Evolutionary conservation across 2,329 filamentous ascomycete genomes (phyloP), one percentile per base, ranked within the genome.

Genomic region (Penicillium rolfsii): DNA sequence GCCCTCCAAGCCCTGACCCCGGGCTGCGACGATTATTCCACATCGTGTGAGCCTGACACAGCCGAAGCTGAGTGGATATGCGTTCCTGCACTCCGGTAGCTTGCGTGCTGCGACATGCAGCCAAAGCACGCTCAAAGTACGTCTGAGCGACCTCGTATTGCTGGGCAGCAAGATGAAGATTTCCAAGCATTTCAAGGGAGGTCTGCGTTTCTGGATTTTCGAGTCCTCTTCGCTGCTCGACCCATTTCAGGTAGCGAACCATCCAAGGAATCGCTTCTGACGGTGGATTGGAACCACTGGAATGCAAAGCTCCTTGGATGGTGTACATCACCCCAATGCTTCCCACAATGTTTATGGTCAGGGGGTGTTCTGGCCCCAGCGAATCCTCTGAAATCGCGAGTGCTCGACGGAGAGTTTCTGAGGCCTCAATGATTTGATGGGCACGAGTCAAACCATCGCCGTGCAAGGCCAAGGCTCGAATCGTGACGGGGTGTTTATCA

Each of bases 241-340:
- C 63, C 72, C 72, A 74, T 9, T 59, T 55, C 22, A 74, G 58
- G 57, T 71, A 74, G n/a, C 72, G 70, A 2, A 53, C 30, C 19
- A 74, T 40, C 72, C 72, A 74, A 1, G 72, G 72, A 12, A 66
- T 55, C 1, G 61, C 53, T 9, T 73, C 70, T 14, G 64, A 55
- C 3, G 64, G 60, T 6, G 62, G 52, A 11, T 59, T 65, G 1
- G 59, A 57, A 8, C 19, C 59, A 9, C 52, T 3, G 7, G 38
- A 24, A 16, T 48, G 28, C 16, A 58, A 41, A 22, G 50, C 22
- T 24, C 57, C 60, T 38, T 71, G 70, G 5, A 64, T 46, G 1
- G 67, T 64, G 45, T 73, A 74, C 69, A 74, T 71, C 2, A 72
- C 55, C 1, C 71, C 72, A 35, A 74, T 71, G 24, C 64, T 64